These are phyloP conservation scores for Parmelia sp. DNA, from an alignment of 495 filamentous ascomycete genomes.

Conservation along the genomic window DNA sequence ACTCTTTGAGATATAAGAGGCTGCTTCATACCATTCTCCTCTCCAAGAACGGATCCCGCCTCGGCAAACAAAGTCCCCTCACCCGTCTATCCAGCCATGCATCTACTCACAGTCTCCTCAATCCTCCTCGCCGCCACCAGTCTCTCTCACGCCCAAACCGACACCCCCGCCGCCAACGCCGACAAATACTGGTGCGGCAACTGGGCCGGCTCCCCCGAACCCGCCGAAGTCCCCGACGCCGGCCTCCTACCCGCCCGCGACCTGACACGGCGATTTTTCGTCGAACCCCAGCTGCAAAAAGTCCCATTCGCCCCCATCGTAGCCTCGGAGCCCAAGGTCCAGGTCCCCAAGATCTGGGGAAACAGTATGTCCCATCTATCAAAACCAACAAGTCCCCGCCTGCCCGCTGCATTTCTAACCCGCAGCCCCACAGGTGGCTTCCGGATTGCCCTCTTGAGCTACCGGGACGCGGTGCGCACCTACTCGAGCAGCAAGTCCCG, in stretches of 20 bases:
- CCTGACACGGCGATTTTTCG: conserved; percentile 4
- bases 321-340: conserved; percentile 5
- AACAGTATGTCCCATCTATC: neutral
- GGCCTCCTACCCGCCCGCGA: neutral
- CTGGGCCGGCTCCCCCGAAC: conserved; percentile 7
- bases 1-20: neutral
- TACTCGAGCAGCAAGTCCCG: conserved; percentile 14
- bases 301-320: conserved; percentile 1
- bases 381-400: too few relatives aligned
- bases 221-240: neutral
- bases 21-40: neutral
- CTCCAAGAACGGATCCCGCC: neutral
- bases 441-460: conserved; percentile 3
- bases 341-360: conserved; percentile 16
- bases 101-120: neutral
- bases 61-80: neutral
- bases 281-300: conserved; percentile 8
- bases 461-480: neutral
- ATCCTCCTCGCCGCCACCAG: neutral
- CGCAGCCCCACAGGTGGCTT: neutral
- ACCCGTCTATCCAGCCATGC: neutral
- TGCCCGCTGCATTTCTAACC: neutral
- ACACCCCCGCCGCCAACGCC: neutral
- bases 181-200: conserved; percentile 8
- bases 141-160: neutral